Conservation (phyloP, 108 stramenopile genomes). For the Conticribra weissflogii region DNA sequence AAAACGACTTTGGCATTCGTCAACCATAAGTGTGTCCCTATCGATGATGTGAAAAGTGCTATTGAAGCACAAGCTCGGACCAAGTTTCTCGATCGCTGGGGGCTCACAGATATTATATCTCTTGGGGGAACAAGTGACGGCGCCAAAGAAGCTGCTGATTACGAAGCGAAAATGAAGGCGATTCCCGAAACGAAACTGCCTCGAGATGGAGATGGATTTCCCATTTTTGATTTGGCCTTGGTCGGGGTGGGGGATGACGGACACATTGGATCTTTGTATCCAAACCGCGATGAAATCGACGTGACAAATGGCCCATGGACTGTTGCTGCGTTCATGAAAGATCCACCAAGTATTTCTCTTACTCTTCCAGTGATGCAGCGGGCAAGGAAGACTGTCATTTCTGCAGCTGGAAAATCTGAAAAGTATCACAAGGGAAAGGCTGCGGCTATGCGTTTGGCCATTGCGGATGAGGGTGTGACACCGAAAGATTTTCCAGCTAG, state of each 20-base stretch:
- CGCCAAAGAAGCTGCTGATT: constrained; percentile 59
- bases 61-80: constrained; percentile 78
- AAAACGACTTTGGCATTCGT: constrained; percentile 77
- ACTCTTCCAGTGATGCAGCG: constrained; percentile 73
- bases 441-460: constrained; percentile 70
- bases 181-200: constrained; percentile 52
- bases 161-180: constrained; percentile 57
- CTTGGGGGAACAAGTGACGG: constrained; percentile 66
- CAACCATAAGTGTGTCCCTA: constrained; percentile 83
- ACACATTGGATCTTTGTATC: constrained; percentile 79
- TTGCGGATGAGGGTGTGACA: constrained; percentile 61
- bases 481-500: constrained; percentile 69
- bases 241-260: constrained; percentile 88
- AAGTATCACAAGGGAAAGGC: constrained; percentile 87
- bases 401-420: constrained; percentile 68
- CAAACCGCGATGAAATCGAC: constrained; percentile 66
- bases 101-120: constrained; percentile 48
- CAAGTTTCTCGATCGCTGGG: constrained; percentile 70
- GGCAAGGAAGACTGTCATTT: constrained; percentile 67
- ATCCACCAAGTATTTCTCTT: constrained; percentile 74
- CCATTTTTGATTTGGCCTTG: constrained; percentile 78
- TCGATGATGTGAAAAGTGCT: constrained; percentile 57
- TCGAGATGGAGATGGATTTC: constrained; percentile 61
- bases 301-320: constrained; percentile 62
- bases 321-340: constrained; percentile 65